Evolutionary conservation across 1,284 basidiomycete species (phyloP).

Genomic region (Athelia psychrophila): DNA sequence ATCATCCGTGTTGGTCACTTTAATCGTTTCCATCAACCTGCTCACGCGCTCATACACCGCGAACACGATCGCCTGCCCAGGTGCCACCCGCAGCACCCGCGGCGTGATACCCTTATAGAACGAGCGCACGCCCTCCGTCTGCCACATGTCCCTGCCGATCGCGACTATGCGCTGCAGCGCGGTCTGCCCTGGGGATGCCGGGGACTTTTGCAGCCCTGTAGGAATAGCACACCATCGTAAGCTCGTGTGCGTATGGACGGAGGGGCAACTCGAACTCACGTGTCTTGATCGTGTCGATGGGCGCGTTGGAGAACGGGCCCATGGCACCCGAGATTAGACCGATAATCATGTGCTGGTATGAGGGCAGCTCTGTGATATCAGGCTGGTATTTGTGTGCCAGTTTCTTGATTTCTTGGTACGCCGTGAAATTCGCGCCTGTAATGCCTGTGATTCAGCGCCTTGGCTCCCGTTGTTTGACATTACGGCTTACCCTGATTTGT

Average conservation of each 20-base stretch:
- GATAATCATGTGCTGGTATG: constrained; percentile 93
- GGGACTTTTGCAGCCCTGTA: constrained; percentile 82
- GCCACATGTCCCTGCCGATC: constrained; percentile 93
- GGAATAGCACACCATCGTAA: constrained; percentile 11
- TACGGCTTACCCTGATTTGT: constrained; percentile 86
- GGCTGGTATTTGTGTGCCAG: constrained; percentile 78
- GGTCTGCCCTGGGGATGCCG: constrained; percentile 73
- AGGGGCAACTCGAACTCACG: constrained; percentile 42
- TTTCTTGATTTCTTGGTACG: constrained; percentile 96
- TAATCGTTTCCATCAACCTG: constrained; percentile 67
- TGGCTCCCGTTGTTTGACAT: neutral
- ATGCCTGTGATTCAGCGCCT: constrained; percentile 7
- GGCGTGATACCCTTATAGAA: constrained; percentile 99
- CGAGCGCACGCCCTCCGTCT: constrained; percentile 82
- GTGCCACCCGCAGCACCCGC: constrained; percentile 93
- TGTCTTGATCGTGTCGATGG: constrained; percentile 98
- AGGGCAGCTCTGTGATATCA: constrained; percentile 73
- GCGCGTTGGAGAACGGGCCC: constrained; percentile 96
- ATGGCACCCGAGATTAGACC: constrained; percentile 96
- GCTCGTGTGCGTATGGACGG: constrained; percentile 3
- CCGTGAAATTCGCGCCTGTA: constrained; percentile 94
- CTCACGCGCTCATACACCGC: constrained; percentile 90
- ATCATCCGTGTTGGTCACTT: constrained; percentile 54
- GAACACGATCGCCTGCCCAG: constrained; percentile 89
- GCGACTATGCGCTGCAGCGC: constrained; percentile 75